phyloP scores from a whole-genome alignment of 1,284 basidiomycete genomes.

The Cystobasidiaceae sp. region DNA sequence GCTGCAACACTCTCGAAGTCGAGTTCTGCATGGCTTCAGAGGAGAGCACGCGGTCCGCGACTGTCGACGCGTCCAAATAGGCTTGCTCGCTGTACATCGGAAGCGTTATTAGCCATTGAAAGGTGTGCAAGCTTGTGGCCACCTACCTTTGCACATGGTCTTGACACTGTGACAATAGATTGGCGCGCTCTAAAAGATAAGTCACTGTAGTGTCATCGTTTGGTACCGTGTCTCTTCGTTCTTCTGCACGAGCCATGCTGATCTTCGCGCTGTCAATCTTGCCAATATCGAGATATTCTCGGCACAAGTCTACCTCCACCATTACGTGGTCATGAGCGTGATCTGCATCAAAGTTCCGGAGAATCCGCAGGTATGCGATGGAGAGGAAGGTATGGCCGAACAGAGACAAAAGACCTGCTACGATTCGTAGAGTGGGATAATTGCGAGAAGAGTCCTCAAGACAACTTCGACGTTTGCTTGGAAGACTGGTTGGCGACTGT shows the following conservation, averaged over 20 bases:
- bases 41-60: no score
- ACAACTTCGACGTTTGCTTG: neutral
- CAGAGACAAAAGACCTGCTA: constrained; percentile 63
- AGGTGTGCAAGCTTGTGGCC: no score
- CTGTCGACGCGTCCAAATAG: no score
- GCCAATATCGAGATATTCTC: constrained; percentile 71
- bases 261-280: constrained; percentile 63
- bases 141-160: constrained; percentile 63
- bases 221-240: constrained; percentile 48
- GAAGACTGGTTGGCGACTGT: neutral
- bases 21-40: no score
- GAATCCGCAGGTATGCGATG: constrained; percentile 52
- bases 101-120: no score
- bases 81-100: no score
- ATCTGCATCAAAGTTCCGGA: constrained; percentile 56
- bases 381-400: constrained; percentile 52
- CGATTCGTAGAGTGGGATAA: constrained; percentile 52
- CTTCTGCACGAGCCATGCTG: constrained; percentile 59
- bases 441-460: neutral
- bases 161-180: constrained; percentile 55
- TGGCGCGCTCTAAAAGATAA: constrained; percentile 62
- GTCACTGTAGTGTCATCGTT: constrained; percentile 47
- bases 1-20: constrained; percentile 61
- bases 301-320: constrained; percentile 64
- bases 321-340: constrained; percentile 50